These are phyloP conservation scores for Mrakia frigida DNA, from an alignment of 768 basidiomycete genomes.

Conservation along the genomic window DNA sequence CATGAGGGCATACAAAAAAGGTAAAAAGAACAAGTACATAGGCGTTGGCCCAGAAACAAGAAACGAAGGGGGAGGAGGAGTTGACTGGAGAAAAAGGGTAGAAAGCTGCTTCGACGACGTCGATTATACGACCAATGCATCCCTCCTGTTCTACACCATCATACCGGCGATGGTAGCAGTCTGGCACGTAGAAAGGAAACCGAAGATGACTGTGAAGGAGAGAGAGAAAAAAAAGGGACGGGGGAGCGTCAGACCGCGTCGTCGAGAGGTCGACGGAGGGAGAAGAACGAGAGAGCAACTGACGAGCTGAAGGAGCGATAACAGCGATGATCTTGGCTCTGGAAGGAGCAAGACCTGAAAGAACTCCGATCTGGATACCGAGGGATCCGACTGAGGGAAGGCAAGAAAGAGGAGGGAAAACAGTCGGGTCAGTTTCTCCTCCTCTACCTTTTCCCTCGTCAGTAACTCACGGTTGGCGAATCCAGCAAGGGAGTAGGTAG, in stretches of 20 bases:
- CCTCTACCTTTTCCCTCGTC: too few species aligned
- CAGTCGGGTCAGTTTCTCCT: too few species aligned
- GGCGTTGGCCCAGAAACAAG: too few species aligned
- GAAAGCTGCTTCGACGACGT: too few species aligned
- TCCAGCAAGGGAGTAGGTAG: constrained; percentile 81
- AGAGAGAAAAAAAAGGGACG: background rate
- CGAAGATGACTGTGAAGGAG: background rate
- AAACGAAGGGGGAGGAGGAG: too few species aligned
- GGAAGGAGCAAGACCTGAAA: constrained; percentile 63
- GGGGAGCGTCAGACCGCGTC: background rate
- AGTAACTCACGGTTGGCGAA: constrained; percentile 59
- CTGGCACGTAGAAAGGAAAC: background rate
- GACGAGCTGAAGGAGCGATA: constrained; percentile 52
- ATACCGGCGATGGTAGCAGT: background rate
- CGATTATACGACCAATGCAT: too few species aligned
- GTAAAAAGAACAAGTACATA: too few species aligned
- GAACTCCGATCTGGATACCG: constrained; percentile 78
- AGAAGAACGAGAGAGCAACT: background rate
- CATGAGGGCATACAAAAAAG: too few species aligned
- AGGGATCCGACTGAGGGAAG: constrained; percentile 52
- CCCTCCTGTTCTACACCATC: background rate
- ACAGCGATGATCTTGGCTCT: constrained; percentile 65
- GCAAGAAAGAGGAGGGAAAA: too few species aligned
- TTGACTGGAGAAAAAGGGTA: too few species aligned
- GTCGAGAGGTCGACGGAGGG: too few species aligned